Base-by-base conservation (phyloP, 805 yeast species). In the Jamesozyma jinghongensis region DNA sequence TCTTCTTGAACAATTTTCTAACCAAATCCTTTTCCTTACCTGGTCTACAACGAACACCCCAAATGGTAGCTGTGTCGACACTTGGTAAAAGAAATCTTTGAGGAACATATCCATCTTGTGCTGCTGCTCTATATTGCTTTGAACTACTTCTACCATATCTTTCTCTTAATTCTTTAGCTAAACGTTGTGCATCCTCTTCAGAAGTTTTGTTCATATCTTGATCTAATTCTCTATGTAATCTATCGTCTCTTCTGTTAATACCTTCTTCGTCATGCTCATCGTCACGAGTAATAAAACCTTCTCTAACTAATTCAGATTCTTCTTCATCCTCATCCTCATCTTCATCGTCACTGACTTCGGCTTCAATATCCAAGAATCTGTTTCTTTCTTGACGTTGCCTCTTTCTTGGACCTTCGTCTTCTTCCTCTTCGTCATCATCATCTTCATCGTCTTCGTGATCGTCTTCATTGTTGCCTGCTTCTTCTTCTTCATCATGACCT, bases 291-390 rank as follows among this genome's bases (percentile, higher is more conserved):
- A 84, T 77, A 57, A 84, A 84, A 56, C 86, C 90, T 59, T 82
- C 94, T 54, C 86, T 77, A 34, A 82, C 76, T 25, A 85, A 66
- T 47, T 84, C 97, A n/a, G 94, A 88, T 51, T 79, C 85, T 51
- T 82, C 97, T 47, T 90, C 97, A 36, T 87, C 97, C 46, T 88
- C 97, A 47, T 86, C 90, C 50, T 62, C 66, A 2, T 90, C 97
- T 41, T 92, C 97, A 50, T 92, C 97, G 46, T 90, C 97, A 62
- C 90, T 95, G 43, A 92, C 98, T 62, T 90, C 97, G 44, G 97
- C 98, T 70, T 92, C 97, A 40, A 92, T 94, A 84, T 92, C 98
- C 65, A 92, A 73, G 63, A 87, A 92, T 70, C 83, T 88, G 62
- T 90, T 90, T 44, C 84, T 71, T 36, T 66, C 69, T 42, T 61